Percentiles rank a stretch among this genome's conserved stretches.
Conservation (phyloP, 192 early-diverging fungal species). For the Blastocladiella britannica region DNA sequence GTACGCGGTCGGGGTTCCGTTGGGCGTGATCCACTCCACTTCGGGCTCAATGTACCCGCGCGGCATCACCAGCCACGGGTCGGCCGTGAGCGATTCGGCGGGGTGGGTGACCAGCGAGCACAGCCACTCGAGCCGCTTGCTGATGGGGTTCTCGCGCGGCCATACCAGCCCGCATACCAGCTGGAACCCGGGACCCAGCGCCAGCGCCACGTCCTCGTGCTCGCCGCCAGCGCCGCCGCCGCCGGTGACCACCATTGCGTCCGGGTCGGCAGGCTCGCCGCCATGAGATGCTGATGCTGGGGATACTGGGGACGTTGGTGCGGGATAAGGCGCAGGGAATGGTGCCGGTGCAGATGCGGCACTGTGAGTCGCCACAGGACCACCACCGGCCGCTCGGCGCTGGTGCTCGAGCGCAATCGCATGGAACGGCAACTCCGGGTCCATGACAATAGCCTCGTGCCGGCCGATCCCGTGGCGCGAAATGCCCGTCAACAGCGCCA, state of each 20-base stretch:
- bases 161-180: constrained; percentile 23
- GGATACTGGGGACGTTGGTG: too few species aligned
- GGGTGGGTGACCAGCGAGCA: constrained; percentile 28
- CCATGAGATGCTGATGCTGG: too few species aligned
- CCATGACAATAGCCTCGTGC: constrained; percentile 42
- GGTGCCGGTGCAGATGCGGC: not conserved
- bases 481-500: constrained; percentile 41
- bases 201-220: not conserved
- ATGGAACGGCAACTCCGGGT: constrained; percentile 30
- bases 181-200: not conserved
- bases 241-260: too few species aligned
- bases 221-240: too few species aligned
- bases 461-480: constrained; percentile 46
- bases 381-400: not conserved
- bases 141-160: constrained; percentile 30
- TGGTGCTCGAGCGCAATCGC: constrained; percentile 14
- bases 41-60: too few species aligned
- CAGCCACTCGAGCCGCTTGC: constrained; percentile 26
- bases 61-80: too few species aligned
- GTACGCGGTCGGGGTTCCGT: too few species aligned
- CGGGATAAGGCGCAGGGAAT: too few species aligned
- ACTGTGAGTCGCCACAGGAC: not conserved
- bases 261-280: too few species aligned
- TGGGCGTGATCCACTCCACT: too few species aligned
- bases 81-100: too few species aligned